Percentiles rank a stretch among this genome's conserved stretches.
Conservation (phyloP, 257 asterid species). For the Thymus mandschuricus region DNA sequence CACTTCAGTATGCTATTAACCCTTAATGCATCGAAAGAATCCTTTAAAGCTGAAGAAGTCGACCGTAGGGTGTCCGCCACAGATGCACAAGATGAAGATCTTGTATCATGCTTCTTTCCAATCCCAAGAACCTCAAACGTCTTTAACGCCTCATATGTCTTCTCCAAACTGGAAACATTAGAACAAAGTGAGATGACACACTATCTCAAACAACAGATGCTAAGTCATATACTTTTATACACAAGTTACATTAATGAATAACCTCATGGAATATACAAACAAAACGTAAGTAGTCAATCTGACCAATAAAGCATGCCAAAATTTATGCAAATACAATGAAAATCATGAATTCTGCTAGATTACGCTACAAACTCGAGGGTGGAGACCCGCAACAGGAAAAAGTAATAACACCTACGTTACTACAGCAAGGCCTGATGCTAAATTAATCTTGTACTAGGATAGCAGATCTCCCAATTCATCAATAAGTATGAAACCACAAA, state of each 20-base stretch:
- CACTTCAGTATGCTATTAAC: conserved; percentile 75
- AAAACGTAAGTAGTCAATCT: conserved; percentile 7
- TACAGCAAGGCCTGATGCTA: neutral
- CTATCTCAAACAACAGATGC: conserved; percentile 20
- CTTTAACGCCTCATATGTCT: conserved; percentile 76
- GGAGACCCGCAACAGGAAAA: conserved; percentile 3
- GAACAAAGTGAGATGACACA: conserved; percentile 27
- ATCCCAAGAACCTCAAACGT: conserved; percentile 85
- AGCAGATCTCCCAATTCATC: conserved; percentile 32
- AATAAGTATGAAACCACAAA: conserved; percentile 10
- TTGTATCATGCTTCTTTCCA: conserved; percentile 54
- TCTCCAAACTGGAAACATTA: conserved; percentile 67
- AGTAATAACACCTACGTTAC: neutral
- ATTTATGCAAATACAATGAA: conserved; percentile 13
- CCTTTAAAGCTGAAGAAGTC: conserved; percentile 61
- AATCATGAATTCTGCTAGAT: conserved; percentile 6
- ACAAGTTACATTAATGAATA: neutral
- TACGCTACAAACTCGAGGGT: conserved; percentile 12
- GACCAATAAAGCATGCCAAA: neutral
- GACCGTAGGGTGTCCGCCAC: conserved; percentile 62
- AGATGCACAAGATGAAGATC: conserved; percentile 58
- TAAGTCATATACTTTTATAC: neutral
- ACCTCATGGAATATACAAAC: neutral
- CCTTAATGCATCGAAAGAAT: conserved; percentile 67
- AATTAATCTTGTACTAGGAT: neutral